Evolutionary conservation across 352 stramenopile species (phyloP).

Genomic region (Globisporangium cylindrosporum): DNA sequence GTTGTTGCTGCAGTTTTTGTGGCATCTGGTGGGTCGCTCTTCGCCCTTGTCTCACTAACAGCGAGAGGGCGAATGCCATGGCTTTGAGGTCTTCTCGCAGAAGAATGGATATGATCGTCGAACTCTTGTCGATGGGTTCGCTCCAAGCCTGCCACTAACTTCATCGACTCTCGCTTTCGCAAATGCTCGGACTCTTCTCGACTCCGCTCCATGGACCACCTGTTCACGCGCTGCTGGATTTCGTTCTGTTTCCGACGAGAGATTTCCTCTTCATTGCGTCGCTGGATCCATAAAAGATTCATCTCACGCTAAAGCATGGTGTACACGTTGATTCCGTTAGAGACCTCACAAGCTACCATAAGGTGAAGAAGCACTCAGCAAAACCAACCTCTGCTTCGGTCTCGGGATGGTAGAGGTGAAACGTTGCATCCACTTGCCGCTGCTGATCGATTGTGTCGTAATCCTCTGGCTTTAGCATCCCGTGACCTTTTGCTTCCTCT

Average conservation of each 20-base stretch:
- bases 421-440: slow-evolving; percentile 44
- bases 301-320: slow-evolving; percentile 37
- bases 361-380: not conserved
- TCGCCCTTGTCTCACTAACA: not conserved
- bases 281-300: slow-evolving; percentile 67
- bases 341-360: not conserved
- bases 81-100: not conserved
- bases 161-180: slow-evolving; percentile 58
- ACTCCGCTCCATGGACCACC: slow-evolving; percentile 59
- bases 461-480: slow-evolving; percentile 19
- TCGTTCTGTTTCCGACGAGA: slow-evolving; percentile 44
- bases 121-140: slow-evolving; percentile 24
- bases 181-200: slow-evolving; percentile 70
- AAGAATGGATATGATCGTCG: slow-evolving; percentile 1
- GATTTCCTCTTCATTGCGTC: slow-evolving; percentile 43
- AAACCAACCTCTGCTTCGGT: slow-evolving; percentile 54
- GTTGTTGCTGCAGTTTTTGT: not conserved
- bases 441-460: slow-evolving; percentile 22
- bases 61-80: not conserved
- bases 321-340: not conserved
- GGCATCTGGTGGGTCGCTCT: not conserved
- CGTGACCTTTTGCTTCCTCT: not conserved
- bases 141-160: slow-evolving; percentile 50
- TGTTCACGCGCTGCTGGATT: slow-evolving; percentile 42
- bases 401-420: slow-evolving; percentile 55